Evolutionary conservation across 352 stramenopile genomes (phyloP).

Genomic region (Phytophthora tubulina): DNA sequence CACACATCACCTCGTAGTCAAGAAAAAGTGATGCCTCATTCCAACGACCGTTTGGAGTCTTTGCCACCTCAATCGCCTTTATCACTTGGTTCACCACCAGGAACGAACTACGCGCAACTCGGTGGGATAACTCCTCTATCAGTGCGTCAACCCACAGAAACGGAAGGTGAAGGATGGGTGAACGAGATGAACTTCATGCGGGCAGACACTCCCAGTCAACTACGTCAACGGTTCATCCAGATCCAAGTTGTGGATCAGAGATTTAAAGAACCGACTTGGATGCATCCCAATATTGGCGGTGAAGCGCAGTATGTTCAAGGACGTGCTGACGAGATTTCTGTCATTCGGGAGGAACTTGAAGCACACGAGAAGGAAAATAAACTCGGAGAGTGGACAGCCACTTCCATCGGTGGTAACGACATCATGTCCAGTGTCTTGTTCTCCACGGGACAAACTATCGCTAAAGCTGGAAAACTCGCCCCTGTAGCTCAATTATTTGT

Average conservation of each 20-base stretch:
- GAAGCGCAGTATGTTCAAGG: constrained; percentile 52
- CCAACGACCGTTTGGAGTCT: neutral
- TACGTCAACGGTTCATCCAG: constrained; percentile 67
- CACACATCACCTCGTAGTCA: neutral
- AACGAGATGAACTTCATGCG: constrained; percentile 44
- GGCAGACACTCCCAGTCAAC: constrained; percentile 53
- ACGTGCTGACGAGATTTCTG: constrained; percentile 39
- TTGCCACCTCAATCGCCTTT: constrained; percentile 1
- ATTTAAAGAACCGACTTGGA: constrained; percentile 72
- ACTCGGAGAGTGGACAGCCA: constrained; percentile 81
- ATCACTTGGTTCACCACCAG: neutral
- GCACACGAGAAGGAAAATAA: constrained; percentile 33
- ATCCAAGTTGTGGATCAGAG: constrained; percentile 65
- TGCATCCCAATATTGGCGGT: constrained; percentile 71
- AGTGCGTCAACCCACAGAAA: neutral
- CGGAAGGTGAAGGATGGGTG: constrained; percentile 23
- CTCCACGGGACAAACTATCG: constrained; percentile 51
- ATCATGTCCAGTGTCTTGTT: constrained; percentile 90
- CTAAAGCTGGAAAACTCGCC: constrained; percentile 78
- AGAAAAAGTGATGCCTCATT: neutral
- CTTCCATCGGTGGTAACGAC: constrained; percentile 91
- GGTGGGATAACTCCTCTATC: neutral
- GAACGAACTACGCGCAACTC: neutral
- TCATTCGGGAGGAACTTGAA: constrained; percentile 41
- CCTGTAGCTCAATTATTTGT: constrained; percentile 78